Conservation (phyloP, 139 green algal species). For the Chlorella vulgaris region DNA sequence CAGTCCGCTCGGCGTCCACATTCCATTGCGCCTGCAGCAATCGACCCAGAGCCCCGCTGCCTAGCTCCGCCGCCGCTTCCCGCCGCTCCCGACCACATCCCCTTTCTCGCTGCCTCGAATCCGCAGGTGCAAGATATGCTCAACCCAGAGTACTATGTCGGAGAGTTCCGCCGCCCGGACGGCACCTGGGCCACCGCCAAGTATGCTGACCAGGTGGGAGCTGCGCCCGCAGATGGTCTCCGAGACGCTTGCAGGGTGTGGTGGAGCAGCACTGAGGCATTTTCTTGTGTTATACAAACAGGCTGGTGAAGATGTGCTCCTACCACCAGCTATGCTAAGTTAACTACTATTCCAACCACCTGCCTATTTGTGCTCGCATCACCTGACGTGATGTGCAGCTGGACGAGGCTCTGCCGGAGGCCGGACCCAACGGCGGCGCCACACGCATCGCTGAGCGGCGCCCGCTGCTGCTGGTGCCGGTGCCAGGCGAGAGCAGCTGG, state of each 20-base stretch:
- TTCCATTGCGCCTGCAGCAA: no score
- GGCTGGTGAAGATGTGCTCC: no score
- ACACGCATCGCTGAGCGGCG: slow-evolving; percentile 35
- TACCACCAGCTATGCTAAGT: no score
- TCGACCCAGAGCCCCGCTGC: neutral
- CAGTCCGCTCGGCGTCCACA: no score
- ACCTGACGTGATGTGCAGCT: slow-evolving; percentile 16
- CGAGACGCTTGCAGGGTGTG: neutral
- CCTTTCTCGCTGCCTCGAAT: neutral
- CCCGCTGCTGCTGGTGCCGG: slow-evolving; percentile 41
- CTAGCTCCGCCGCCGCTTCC: neutral
- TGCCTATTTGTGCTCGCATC: no score
- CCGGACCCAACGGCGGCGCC: neutral
- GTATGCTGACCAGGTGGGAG: slow-evolving; percentile 48
- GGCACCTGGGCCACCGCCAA: slow-evolving; percentile 53
- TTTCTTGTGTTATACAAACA: no score
- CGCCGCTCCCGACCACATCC: neutral
- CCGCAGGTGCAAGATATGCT: slow-evolving; percentile 72
- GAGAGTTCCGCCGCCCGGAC: slow-evolving; percentile 42
- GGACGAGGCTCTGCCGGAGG: neutral
- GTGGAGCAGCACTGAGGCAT: no score
- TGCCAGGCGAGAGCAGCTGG: slow-evolving; percentile 55
- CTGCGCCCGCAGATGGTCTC: neutral
- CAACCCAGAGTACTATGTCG: slow-evolving; percentile 75
- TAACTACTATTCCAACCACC: no score